Percentiles rank a stretch among this genome's conserved stretches.
phyloP scores from a whole-genome alignment of 495 filamentous ascomycete species.

The Darksidea phi region DNA sequence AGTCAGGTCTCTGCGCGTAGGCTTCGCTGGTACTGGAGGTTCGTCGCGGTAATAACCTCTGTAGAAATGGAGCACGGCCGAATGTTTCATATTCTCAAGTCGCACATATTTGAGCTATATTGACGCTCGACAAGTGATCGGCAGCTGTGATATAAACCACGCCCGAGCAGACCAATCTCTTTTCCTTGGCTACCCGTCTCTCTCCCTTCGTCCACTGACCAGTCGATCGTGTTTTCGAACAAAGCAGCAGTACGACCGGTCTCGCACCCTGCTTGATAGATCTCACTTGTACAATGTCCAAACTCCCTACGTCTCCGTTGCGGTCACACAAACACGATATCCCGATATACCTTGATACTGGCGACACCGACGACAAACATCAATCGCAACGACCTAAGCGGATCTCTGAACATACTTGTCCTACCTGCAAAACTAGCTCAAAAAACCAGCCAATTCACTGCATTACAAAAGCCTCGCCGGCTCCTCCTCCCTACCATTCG shows the following conservation, averaged over 20 bases:
- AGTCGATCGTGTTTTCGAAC: neutral
- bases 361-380: neutral
- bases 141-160: too few relatives aligned
- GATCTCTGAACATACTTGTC: neutral
- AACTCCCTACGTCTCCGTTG: neutral
- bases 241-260: neutral
- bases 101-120: neutral
- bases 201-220: too few relatives aligned
- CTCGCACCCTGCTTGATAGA: neutral
- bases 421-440: slow-evolving; percentile 12
- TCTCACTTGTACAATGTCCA: neutral
- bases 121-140: too few relatives aligned
- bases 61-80: too few relatives aligned
- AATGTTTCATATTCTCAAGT: neutral
- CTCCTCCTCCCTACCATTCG: slow-evolving; percentile 11
- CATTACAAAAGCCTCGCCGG: neutral
- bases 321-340: neutral
- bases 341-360: neutral
- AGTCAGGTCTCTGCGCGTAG: neutral
- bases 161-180: too few relatives aligned
- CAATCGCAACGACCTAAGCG: neutral
- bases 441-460: slow-evolving; percentile 16
- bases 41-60: neutral
- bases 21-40: slow-evolving; percentile 1
- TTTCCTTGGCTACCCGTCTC: too few relatives aligned